Percentiles rank a stretch among this genome's conserved stretches.
phyloP scores from a whole-genome alignment of 768 basidiomycete genomes.

The Kwoniella botswanensis region DNA sequence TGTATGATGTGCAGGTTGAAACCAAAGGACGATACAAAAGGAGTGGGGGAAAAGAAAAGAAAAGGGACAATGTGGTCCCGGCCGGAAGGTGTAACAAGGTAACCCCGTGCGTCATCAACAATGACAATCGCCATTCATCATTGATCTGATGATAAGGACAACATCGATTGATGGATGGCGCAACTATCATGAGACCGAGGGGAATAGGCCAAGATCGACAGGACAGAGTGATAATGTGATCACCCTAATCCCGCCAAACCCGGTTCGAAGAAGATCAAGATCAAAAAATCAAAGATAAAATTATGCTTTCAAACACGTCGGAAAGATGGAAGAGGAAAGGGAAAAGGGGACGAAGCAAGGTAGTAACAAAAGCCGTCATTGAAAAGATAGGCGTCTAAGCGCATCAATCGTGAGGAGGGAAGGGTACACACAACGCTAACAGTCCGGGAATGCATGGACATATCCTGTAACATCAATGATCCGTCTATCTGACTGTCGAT shows the following conservation, averaged over 20 bases:
- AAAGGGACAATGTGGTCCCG: constrained; percentile 1
- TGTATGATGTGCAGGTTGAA: background rate
- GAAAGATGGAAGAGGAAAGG: background rate
- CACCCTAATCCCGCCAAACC: constrained; percentile 5
- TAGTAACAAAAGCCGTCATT: background rate
- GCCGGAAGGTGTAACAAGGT: constrained; percentile 1
- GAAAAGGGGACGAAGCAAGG: background rate
- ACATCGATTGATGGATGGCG: background rate
- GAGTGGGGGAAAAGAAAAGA: background rate
- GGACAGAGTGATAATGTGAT: background rate
- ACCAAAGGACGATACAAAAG: constrained; percentile 2
- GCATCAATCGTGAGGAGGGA: background rate
- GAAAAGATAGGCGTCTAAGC: background rate
- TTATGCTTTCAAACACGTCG: background rate
- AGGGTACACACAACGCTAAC: background rate
- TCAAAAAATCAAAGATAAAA: background rate
- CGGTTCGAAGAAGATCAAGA: background rate
- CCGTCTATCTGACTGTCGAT: background rate
- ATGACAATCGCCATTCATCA: background rate
- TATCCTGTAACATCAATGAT: background rate
- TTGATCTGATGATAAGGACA: too few species aligned
- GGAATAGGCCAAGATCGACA: background rate
- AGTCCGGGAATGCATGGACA: background rate
- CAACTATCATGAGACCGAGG: background rate
- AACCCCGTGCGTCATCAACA: background rate